These are phyloP conservation scores for Corymbia maculata DNA, from an alignment of 345 rosid species.

Conservation along the genomic window DNA sequence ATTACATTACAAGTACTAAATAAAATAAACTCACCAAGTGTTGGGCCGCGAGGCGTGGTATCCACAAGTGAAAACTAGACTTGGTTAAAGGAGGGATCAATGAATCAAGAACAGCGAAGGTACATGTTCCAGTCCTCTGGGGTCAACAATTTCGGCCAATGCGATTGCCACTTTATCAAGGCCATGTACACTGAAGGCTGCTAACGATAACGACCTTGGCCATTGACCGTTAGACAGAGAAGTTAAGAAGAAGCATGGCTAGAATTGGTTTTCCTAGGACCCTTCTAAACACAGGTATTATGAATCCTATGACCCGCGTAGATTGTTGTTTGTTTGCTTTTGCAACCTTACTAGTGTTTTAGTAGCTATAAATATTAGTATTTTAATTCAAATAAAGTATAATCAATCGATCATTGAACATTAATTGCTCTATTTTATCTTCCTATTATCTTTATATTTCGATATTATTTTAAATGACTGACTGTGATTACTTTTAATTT, in stretches of 20 bases:
- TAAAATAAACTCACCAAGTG: background rate
- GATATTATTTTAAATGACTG: no score
- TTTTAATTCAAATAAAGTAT: no score
- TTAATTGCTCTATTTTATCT: no score
- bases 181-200: background rate
- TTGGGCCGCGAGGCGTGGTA: background rate
- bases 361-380: background rate
- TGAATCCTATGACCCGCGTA: background rate
- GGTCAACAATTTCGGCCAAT: background rate
- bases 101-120: background rate
- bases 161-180: background rate
- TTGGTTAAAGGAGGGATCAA: background rate
- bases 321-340: no score
- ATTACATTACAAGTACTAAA: no score
- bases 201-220: background rate
- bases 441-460: no score
- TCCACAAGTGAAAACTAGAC: background rate
- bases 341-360: fast-evolving
- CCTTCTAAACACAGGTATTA: fast-evolving
- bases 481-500: fast-evolving
- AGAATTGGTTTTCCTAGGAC: fast-evolving
- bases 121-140: background rate
- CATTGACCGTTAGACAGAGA: background rate
- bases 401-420: no score
- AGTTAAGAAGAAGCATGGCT: background rate